Evolutionary conservation across 805 yeast genomes (phyloP), one percentile per base, ranked within the genome.

Genomic region (Myxozyma melibiosi): DNA sequence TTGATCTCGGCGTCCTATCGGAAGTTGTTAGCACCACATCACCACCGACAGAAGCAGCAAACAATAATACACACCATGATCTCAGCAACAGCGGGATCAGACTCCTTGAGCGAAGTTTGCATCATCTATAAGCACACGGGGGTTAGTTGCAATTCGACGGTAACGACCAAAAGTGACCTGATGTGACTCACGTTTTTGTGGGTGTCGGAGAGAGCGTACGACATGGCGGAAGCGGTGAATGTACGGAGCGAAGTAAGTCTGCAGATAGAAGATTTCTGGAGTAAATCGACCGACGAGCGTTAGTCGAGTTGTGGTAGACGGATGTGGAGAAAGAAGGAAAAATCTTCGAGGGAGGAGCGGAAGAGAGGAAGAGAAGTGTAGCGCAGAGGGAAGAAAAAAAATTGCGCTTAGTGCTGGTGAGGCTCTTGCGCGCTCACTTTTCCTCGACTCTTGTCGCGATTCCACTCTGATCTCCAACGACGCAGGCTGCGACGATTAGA

Each of bases 1-100:
- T 79, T 79, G 71, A 85, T 86, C 77, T 94, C 99, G 72, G 85
- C 86, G 68, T 70, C 67, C 57, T 56, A 31, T n/a, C 20, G 2
- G 7, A 37, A 18, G 6, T 24, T 24, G 18, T 7, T 25, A 14
- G 6, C 2, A 27, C 8, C 13, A 22, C 25, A 20, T 2, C 18
- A 18, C n/a, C 34, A 6, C 4, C 13, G n/a, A n/a, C 20, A 27
- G 11, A 37, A 11, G 24, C 13, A 20, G 30, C 7, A 18, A 34
- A 14, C 7, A 28, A 9, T 18, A 42, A 2, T 4, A 48, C 51
- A 22, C 27, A 51, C 57, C 67, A 75, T 67, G 69, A 75, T 76
- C 50, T 62, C 59, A 52, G 67, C 73, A 53, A 75, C 78, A 63
- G 71, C 75, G 42, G 78, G 77, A 66, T 75, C 78, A 57, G 65